phyloP scores from a whole-genome alignment of 371 early-diverging fungal species.

The Chytridium lagenaria region DNA sequence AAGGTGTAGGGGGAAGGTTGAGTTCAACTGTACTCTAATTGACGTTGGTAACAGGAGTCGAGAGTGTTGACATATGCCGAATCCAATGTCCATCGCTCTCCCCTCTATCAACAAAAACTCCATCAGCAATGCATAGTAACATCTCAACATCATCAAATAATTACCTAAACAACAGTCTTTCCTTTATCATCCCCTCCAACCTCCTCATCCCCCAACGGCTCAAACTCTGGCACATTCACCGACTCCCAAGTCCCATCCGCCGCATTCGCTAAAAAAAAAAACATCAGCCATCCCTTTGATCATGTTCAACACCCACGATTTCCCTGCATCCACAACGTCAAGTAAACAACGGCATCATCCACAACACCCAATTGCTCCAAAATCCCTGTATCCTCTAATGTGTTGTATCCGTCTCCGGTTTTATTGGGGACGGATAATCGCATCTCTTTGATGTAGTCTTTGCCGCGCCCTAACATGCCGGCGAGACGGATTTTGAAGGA shows the following conservation, averaged over 20 bases:
- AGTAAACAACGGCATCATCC: conserved; percentile 40
- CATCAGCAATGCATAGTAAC: neutral
- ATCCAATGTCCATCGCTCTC: too few relatives aligned
- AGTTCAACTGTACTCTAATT: too few relatives aligned
- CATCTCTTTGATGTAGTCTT: conserved; percentile 29
- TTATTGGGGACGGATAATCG: conserved; percentile 24
- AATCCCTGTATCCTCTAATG: conserved; percentile 47
- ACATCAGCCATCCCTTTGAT: neutral
- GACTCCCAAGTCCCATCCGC: conserved; percentile 40
- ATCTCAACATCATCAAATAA: neutral
- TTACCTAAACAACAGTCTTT: conserved; percentile 22
- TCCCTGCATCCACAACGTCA: conserved; percentile 35
- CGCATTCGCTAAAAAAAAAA: conserved; percentile 1
- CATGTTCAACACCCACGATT: conserved; percentile 24
- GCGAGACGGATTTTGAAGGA: conserved; percentile 40
- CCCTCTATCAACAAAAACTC: too few relatives aligned
- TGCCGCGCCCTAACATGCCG: conserved; percentile 21
- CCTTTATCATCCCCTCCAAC: conserved; percentile 29
- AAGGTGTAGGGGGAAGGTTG: too few relatives aligned
- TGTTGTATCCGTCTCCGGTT: conserved; percentile 24
- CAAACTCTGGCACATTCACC: conserved; percentile 45
- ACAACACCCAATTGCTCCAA: conserved; percentile 49
- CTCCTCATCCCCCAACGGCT: conserved; percentile 47
- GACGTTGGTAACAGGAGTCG: too few relatives aligned
- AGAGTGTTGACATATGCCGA: neutral